phyloP scores from a whole-genome alignment of 78 protist genomes.

The Diacronema lutheri region DNA sequence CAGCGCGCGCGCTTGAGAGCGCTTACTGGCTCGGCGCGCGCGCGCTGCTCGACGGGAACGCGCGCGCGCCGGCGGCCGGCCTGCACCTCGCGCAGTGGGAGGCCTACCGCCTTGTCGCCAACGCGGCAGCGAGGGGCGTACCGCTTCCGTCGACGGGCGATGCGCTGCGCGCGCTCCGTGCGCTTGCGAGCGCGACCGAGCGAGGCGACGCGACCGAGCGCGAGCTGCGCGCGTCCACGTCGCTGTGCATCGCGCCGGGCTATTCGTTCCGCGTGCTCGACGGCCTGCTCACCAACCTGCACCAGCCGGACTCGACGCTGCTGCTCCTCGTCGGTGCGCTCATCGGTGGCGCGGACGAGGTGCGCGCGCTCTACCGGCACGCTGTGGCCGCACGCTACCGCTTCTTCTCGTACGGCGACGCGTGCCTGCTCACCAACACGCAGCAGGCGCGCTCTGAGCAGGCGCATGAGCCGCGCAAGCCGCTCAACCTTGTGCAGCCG shows the following conservation, averaged over 20 bases:
- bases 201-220: too few relatives aligned
- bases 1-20: slow-evolving; percentile 30
- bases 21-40: slow-evolving; percentile 1
- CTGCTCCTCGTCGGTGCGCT: not conserved
- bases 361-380: not conserved
- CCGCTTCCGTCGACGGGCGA: too few relatives aligned
- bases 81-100: slow-evolving; percentile 12
- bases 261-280: slow-evolving; percentile 22
- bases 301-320: slow-evolving; percentile 45
- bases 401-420: slow-evolving; percentile 25
- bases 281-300: slow-evolving; percentile 38
- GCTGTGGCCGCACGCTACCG: slow-evolving; percentile 16
- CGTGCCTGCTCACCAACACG: not conserved
- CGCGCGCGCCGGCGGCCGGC: too few relatives aligned
- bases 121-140: not conserved
- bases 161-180: not conserved
- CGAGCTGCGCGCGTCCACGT: not conserved
- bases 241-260: slow-evolving; percentile 27
- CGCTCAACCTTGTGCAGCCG: too few relatives aligned
- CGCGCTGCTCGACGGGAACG: too few relatives aligned
- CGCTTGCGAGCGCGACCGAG: not conserved
- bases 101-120: not conserved
- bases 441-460: not conserved
- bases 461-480: too few relatives aligned
- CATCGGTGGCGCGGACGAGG: not conserved